These are phyloP conservation scores for Rubroshorea leprosula DNA, from an alignment of 345 rosid genomes.

Conservation along the genomic window DNA sequence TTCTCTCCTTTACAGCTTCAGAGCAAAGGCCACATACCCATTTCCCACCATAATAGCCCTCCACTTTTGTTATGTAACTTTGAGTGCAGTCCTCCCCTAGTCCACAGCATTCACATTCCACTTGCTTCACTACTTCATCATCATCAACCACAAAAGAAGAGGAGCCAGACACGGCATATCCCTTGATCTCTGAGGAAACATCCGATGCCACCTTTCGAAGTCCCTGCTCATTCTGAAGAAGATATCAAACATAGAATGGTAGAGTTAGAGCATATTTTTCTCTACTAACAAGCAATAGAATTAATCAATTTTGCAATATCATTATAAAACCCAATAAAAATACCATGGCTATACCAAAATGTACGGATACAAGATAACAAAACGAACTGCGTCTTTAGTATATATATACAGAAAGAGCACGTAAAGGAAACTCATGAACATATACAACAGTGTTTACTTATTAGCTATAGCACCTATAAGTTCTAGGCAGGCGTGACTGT, in stretches of 20 bases:
- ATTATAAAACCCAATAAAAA: too few species aligned
- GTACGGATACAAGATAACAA: too few species aligned
- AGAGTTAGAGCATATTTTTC: neutral
- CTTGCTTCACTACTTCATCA: conserved; percentile 26
- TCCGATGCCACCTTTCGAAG: conserved; percentile 31
- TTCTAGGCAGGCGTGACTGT: too few species aligned
- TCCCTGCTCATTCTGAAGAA: conserved; percentile 22
- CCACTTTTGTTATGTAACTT: conserved; percentile 28
- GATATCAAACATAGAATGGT: neutral
- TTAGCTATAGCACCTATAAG: too few species aligned
- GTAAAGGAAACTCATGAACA: too few species aligned
- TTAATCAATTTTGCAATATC: too few species aligned
- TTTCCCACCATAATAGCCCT: conserved; percentile 21
- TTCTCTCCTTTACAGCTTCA: conserved; percentile 38
- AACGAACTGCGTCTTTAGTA: too few species aligned
- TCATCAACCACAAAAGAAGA: too few species aligned
- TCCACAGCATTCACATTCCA: conserved; percentile 47
- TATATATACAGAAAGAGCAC: too few species aligned
- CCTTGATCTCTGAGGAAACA: conserved; percentile 22
- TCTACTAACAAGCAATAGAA: neutral
- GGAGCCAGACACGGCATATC: too few species aligned
- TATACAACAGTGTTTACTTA: too few species aligned
- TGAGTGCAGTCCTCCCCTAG: conserved; percentile 44
- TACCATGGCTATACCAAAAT: too few species aligned
- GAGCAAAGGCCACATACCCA: conserved; percentile 61